Evolutionary conservation across 768 basidiomycete genomes (phyloP).

Genomic region (Collybia nuda): DNA sequence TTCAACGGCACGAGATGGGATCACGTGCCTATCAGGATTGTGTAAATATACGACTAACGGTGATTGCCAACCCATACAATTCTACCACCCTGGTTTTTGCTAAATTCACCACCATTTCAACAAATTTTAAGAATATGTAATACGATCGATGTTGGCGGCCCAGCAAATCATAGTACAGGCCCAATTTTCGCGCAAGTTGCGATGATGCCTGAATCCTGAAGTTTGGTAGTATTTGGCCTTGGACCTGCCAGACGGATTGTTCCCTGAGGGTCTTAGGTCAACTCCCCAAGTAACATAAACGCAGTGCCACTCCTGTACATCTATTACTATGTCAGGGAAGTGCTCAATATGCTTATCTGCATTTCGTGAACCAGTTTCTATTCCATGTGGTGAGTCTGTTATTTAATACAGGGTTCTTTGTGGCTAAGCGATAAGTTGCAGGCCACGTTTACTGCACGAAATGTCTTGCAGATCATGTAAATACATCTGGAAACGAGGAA

Average conservation of each 20-base stretch:
- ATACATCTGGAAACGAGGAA: slow-evolving; percentile 27
- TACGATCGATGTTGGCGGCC: too few species aligned
- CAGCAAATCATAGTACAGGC: too few species aligned
- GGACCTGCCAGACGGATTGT: too few species aligned
- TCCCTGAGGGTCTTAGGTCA: too few species aligned
- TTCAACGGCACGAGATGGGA: neutral
- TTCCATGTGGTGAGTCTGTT: slow-evolving; percentile 58
- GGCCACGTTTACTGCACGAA: slow-evolving; percentile 65
- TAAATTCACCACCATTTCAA: too few species aligned
- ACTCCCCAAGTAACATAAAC: neutral
- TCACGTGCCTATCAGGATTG: neutral
- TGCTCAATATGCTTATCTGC: slow-evolving; percentile 60
- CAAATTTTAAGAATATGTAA: too few species aligned
- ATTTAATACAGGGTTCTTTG: neutral
- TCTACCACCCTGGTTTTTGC: too few species aligned
- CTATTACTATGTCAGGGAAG: slow-evolving; percentile 23
- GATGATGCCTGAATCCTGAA: too few species aligned
- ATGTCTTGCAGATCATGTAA: slow-evolving; percentile 49
- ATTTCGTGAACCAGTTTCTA: slow-evolving; percentile 52
- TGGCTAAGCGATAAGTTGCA: slow-evolving; percentile 19
- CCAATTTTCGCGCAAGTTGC: too few species aligned
- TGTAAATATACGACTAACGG: neutral
- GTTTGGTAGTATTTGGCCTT: too few species aligned
- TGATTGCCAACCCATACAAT: too few species aligned
- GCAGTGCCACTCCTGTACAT: neutral